Percentiles rank a stretch among this genome's conserved stretches.
Evolutionary conservation across 371 early-diverging fungal genomes (phyloP).

Genomic region (Mortierella sp.): DNA sequence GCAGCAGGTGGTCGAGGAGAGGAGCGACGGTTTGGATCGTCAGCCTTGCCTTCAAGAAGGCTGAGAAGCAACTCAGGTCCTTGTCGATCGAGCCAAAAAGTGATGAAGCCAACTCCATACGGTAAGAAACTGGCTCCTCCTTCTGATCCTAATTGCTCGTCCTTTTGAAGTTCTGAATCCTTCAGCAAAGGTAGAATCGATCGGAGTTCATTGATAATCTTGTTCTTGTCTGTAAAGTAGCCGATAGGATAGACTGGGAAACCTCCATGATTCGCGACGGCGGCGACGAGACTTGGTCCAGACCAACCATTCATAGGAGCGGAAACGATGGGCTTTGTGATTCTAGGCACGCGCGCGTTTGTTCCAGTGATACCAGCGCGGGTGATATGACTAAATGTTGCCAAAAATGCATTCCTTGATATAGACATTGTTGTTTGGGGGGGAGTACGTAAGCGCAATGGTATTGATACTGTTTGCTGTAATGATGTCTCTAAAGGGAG

Average conservation of each 20-base stretch:
- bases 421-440: conserved; percentile 5
- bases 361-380: not conserved
- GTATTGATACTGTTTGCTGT: not conserved
- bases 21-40: conserved; percentile 9
- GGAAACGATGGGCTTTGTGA: conserved; percentile 38
- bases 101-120: conserved; percentile 57
- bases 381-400: conserved; percentile 21
- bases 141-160: not conserved
- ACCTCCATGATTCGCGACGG: conserved; percentile 48
- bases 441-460: not conserved
- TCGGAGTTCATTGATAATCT: conserved; percentile 37
- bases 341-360: not conserved
- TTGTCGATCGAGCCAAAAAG: conserved; percentile 51
- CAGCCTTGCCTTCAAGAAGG: conserved; percentile 31
- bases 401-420: conserved; percentile 21
- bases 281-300: conserved; percentile 36
- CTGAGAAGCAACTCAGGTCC: conserved; percentile 31
- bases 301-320: conserved; percentile 55
- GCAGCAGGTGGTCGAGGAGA: conserved; percentile 52
- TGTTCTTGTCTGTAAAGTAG: conserved; percentile 34
- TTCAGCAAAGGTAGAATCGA: conserved; percentile 18
- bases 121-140: conserved; percentile 21
- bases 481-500: too few relatives aligned
- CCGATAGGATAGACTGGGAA: conserved; percentile 45
- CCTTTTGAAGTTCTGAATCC: not conserved